Conservation (phyloP, 169 alveolate species). For the Amoebophrya sp. region DNA sequence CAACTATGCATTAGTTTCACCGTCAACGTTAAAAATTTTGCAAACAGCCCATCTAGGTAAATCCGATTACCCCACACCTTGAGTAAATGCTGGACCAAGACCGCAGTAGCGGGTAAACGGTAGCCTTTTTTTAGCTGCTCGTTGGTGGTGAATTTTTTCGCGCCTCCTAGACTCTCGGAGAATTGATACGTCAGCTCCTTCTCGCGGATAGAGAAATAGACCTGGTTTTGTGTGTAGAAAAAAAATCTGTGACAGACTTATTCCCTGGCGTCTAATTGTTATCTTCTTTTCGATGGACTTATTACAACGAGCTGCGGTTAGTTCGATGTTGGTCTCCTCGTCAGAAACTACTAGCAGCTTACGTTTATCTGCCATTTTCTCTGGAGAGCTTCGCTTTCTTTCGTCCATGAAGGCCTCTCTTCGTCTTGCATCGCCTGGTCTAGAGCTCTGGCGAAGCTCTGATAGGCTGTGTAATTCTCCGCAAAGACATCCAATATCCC, state of each 20-base stretch:
- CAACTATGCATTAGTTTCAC: background rate
- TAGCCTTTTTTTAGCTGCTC: background rate
- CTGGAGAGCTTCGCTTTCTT: background rate
- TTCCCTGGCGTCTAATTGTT: no score
- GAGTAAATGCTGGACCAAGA: background rate
- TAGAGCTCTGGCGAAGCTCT: background rate
- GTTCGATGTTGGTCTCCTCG: no score
- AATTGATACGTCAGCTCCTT: constrained; percentile 18
- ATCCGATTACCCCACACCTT: background rate
- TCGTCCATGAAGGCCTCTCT: background rate
- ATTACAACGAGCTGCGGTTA: no score
- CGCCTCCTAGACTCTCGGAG: background rate
- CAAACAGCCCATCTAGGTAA: background rate
- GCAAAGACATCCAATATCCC: background rate
- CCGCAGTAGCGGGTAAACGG: background rate
- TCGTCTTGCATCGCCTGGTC: background rate
- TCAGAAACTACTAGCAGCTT: no score
- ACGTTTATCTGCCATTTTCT: background rate
- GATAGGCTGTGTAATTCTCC: background rate
- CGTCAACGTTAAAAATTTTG: background rate
- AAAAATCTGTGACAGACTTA: no score
- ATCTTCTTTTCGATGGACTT: no score
- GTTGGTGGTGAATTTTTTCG: background rate
- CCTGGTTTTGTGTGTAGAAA: background rate
- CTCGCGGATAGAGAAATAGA: background rate